phyloP scores from a whole-genome alignment of 2,329 filamentous ascomycete species.

The Lachnellula subtilissima region DNA sequence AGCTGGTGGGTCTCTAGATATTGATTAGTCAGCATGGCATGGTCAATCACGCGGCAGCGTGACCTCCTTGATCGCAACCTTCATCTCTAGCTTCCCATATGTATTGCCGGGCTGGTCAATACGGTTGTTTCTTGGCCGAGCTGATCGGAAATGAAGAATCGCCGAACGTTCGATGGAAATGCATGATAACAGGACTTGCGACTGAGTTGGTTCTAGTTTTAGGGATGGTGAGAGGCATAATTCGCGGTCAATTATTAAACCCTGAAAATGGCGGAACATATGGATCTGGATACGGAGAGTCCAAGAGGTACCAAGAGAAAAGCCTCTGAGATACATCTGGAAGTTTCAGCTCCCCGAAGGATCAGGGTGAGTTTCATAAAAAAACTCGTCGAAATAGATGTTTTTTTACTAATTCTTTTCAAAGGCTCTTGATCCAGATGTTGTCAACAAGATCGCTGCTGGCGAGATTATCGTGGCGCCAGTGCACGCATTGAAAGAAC shows the following conservation, averaged over 20 bases:
- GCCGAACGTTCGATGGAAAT: neutral
- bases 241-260: neutral
- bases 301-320: slow-evolving; percentile 42
- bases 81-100: too few species aligned
- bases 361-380: slow-evolving; percentile 37
- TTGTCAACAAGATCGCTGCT: slow-evolving; percentile 97
- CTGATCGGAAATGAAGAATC: neutral
- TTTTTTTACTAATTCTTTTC: slow-evolving; percentile 26
- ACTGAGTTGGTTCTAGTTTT: neutral
- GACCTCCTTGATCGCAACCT: neutral
- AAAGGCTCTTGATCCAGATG: slow-evolving; percentile 81
- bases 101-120: neutral
- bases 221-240: neutral
- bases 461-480: slow-evolving; percentile 98
- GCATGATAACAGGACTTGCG: neutral
- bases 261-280: slow-evolving; percentile 31
- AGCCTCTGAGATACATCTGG: slow-evolving; percentile 38
- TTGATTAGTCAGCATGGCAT: too few species aligned
- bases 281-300: slow-evolving; percentile 38
- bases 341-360: slow-evolving; percentile 41
- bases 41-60: slow-evolving; percentile 3
- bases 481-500: slow-evolving; percentile 90
- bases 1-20: neutral
- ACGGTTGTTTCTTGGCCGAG: neutral
- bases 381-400: neutral